Percentiles rank a stretch among this genome's conserved stretches.
These are phyloP conservation scores for Poa annua DNA, from an alignment of 176 grass and related monocot genomes.

Conservation along the genomic window DNA sequence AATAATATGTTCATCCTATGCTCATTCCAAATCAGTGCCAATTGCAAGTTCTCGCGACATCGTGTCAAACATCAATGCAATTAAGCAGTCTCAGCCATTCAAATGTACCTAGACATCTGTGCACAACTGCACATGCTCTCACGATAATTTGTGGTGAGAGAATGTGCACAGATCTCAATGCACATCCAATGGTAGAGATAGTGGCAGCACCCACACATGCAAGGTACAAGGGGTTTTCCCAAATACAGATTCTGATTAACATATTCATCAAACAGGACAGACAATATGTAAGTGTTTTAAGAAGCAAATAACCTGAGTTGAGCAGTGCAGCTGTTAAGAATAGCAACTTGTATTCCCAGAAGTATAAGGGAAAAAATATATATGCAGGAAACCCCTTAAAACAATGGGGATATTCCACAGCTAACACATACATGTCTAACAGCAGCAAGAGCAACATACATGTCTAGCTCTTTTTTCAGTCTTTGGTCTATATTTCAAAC, in stretches of 20 bases:
- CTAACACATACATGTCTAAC: not conserved
- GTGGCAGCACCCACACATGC: not conserved
- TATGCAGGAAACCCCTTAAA: conserved; percentile 10
- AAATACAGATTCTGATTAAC: not conserved
- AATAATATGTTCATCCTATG: conserved; percentile 8
- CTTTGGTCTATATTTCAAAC: conserved; percentile 24
- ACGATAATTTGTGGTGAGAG: not conserved
- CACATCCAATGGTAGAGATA: not conserved
- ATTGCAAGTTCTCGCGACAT: not conserved
- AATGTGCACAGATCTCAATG: conserved; percentile 20
- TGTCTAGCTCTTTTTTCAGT: not conserved
- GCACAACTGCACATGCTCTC: not conserved
- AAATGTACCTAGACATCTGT: not conserved
- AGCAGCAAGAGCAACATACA: conserved; percentile 22
- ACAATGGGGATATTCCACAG: not conserved
- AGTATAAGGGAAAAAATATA: not conserved
- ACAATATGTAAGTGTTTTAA: conserved; percentile 11
- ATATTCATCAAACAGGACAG: conserved; percentile 24
- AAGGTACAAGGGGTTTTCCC: not conserved
- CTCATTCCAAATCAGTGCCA: conserved; percentile 17
- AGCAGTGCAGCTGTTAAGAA: conserved; percentile 16
- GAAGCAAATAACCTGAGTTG: conserved; percentile 9
- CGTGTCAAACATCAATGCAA: conserved; percentile 23
- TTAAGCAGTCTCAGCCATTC: not conserved
- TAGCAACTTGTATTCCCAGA: not conserved